A percentile compares a stretch with the other conserved stretches of the same genome.
Conservation (phyloP, 345 rosid genomes). For the Erysimum cheiranthoides region DNA sequence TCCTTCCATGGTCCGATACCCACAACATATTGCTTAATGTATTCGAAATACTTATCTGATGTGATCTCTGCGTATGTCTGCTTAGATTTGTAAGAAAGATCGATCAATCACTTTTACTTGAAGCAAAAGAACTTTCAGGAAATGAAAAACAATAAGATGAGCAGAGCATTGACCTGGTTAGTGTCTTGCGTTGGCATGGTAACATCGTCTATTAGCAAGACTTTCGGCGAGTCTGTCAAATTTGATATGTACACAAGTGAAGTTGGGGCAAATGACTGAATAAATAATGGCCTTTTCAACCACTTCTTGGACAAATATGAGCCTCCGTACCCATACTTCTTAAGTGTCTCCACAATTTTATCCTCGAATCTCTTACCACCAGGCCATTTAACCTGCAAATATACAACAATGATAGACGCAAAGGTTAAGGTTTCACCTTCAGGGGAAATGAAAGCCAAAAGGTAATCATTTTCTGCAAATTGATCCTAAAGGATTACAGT, state of each 20-base stretch:
- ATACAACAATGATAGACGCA: slow-evolving; percentile 2
- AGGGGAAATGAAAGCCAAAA: background rate
- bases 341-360: slow-evolving; percentile 67
- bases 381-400: slow-evolving; percentile 77
- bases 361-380: slow-evolving; percentile 85
- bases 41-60: slow-evolving; percentile 73
- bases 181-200: slow-evolving; percentile 81
- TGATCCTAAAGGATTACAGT: background rate
- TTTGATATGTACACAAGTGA: slow-evolving; percentile 80
- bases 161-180: slow-evolving; percentile 66
- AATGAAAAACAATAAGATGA: background rate
- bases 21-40: slow-evolving; percentile 77
- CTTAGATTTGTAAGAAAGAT: slow-evolving; percentile 13
- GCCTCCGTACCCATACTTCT: slow-evolving; percentile 82
- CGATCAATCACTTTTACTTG: background rate
- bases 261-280: slow-evolving; percentile 94
- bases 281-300: slow-evolving; percentile 79
- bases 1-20: slow-evolving; percentile 99
- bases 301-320: slow-evolving; percentile 80
- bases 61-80: slow-evolving; percentile 94
- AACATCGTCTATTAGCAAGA: slow-evolving; percentile 74
- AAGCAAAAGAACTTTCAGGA: background rate
- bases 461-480: background rate
- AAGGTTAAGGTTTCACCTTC: background rate
- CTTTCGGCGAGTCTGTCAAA: slow-evolving; percentile 72